Conservation (phyloP, 805 yeast species). For the Candida boleticola region DNA sequence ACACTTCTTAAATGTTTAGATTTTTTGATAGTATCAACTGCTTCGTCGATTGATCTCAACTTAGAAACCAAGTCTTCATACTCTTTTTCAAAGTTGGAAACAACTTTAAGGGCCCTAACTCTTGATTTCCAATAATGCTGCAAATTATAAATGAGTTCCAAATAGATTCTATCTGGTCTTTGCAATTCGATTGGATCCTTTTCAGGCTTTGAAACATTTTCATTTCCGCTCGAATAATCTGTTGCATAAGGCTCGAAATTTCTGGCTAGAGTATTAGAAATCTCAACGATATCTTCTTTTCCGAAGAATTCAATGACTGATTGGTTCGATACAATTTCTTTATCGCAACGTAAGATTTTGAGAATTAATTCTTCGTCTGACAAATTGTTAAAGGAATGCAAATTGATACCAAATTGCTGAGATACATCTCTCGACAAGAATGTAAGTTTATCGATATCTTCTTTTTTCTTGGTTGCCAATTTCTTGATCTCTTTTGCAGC, state of each 20-base stretch:
- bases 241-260: constrained; percentile 64
- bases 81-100: constrained; percentile 61
- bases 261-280: constrained; percentile 54
- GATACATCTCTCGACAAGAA: constrained; percentile 69
- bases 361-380: constrained; percentile 53
- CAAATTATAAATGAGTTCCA: constrained; percentile 66
- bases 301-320: constrained; percentile 69
- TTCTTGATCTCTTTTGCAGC: constrained; percentile 52
- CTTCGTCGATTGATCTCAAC: constrained; percentile 57
- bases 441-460: constrained; percentile 45
- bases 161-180: constrained; percentile 66
- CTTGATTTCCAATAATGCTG: constrained; percentile 72
- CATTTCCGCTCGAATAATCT: constrained; percentile 36
- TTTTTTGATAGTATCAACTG: constrained; percentile 50
- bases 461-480: constrained; percentile 41
- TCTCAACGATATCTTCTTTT: constrained; percentile 60
- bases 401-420: constrained; percentile 77
- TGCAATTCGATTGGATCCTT: constrained; percentile 57
- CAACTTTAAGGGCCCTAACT: constrained; percentile 56
- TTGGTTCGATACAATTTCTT: constrained; percentile 47
- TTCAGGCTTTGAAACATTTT: constrained; percentile 37
- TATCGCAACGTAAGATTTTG: constrained; percentile 61
- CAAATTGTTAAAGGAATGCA: constrained; percentile 57
- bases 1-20: constrained; percentile 57
- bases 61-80: constrained; percentile 59